Evolutionary conservation across 2,329 filamentous ascomycete genomes (phyloP).

Genomic region (Botryotinia narcissicola): DNA sequence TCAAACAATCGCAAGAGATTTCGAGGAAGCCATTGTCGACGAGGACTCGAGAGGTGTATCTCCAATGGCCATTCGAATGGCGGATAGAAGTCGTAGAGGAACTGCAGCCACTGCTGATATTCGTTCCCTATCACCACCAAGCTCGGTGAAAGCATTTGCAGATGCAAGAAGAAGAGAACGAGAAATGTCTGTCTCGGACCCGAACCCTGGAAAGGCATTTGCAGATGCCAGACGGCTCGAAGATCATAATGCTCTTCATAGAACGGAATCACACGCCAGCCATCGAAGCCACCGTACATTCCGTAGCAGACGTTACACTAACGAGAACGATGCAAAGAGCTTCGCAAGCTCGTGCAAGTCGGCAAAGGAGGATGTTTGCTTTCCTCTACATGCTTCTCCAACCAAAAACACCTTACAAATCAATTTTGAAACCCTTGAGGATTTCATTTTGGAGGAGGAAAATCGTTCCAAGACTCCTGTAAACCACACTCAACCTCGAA

Average conservation of each 20-base stretch:
- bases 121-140: slow-evolving; percentile 81
- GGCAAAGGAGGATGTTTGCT: slow-evolving; percentile 85
- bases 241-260: slow-evolving; percentile 57
- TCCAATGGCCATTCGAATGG: slow-evolving; percentile 26
- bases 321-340: slow-evolving; percentile 61
- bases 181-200: slow-evolving; percentile 56
- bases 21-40: slow-evolving; percentile 81
- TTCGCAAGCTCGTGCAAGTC: slow-evolving; percentile 64
- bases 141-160: slow-evolving; percentile 96
- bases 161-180: slow-evolving; percentile 83
- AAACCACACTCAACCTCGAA: slow-evolving; percentile 34
- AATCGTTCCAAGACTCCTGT: slow-evolving; percentile 44
- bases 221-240: slow-evolving; percentile 79
- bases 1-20: slow-evolving; percentile 67
- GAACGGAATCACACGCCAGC: slow-evolving; percentile 69
- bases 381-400: slow-evolving; percentile 65
- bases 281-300: slow-evolving; percentile 55
- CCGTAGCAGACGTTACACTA: slow-evolving; percentile 57
- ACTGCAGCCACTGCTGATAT: slow-evolving; percentile 56
- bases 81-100: slow-evolving; percentile 49
- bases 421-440: slow-evolving; percentile 91
- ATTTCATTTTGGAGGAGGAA: slow-evolving; percentile 72
- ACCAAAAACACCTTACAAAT: slow-evolving; percentile 78
- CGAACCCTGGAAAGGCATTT: slow-evolving; percentile 94
- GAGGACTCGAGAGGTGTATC: slow-evolving; percentile 60